Conservation (phyloP, 352 stramenopile genomes). For the Phytophthora palmivora region DNA sequence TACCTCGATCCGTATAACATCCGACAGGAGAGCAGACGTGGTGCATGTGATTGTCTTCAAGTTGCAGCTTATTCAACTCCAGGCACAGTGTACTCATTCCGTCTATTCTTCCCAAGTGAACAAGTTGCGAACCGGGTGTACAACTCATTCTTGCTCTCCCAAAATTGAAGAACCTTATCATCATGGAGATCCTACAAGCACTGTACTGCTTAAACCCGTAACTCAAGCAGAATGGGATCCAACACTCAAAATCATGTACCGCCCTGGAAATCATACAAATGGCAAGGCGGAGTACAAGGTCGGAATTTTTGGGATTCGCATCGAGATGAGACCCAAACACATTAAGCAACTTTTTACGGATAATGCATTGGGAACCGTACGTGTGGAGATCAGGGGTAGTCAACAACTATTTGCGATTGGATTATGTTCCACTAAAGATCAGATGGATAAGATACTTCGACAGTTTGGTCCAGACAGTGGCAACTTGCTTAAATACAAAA, state of each 20-base stretch:
- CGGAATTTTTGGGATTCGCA: background rate
- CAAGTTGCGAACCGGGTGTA: background rate
- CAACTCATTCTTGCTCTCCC: no score
- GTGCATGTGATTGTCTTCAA: background rate
- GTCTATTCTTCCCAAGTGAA: background rate
- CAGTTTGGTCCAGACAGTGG: background rate
- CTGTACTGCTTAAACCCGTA: background rate
- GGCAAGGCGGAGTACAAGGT: background rate
- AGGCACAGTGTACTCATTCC: background rate
- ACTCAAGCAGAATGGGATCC: background rate
- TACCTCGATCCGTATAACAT: background rate
- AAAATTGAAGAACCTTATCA: background rate
- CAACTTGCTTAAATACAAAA: background rate
- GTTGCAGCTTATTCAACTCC: background rate
- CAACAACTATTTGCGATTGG: background rate
- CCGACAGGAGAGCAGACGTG: background rate
- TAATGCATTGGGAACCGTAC: background rate
- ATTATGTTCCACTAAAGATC: background rate
- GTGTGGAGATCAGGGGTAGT: background rate
- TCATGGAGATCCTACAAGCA: background rate
- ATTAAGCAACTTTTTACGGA: background rate
- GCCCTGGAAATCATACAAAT: background rate
- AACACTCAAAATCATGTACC: background rate
- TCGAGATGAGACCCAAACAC: background rate
- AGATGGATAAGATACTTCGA: background rate